These are phyloP conservation scores for Barnettozyma wickerhamii DNA, from an alignment of 805 yeast genomes.

Conservation along the genomic window DNA sequence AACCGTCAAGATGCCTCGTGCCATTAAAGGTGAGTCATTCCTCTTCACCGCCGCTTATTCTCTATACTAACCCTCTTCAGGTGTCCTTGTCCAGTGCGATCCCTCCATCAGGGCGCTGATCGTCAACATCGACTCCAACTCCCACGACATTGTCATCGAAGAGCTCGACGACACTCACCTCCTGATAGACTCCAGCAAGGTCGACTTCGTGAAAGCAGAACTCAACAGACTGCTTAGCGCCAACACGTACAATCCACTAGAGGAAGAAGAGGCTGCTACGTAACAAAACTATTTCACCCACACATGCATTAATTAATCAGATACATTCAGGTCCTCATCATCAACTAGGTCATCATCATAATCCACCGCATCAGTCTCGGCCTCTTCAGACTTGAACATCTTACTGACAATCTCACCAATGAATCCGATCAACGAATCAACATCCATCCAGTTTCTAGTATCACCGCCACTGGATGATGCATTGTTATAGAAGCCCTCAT, in stretches of 20 bases:
- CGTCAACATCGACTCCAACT: slow-evolving; percentile 70
- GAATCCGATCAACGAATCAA: slow-evolving; percentile 54
- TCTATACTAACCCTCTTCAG: slow-evolving; percentile 26
- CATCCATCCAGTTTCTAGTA: background rate
- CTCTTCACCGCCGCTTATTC: too few relatives aligned
- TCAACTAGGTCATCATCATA: slow-evolving; percentile 7
- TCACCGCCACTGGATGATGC: slow-evolving; percentile 22
- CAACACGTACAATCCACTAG: slow-evolving; percentile 81
- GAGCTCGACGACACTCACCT: slow-evolving; percentile 92
- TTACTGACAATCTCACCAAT: slow-evolving; percentile 33
- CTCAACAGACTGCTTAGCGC: slow-evolving; percentile 71
- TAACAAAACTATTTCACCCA: too few relatives aligned
- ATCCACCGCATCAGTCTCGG: slow-evolving; percentile 1
- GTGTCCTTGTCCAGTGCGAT: slow-evolving; percentile 60
- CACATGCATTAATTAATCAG: slow-evolving; percentile 3
- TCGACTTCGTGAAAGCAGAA: slow-evolving; percentile 72
- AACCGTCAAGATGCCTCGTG: slow-evolving; percentile 43
- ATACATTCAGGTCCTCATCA: slow-evolving; percentile 12
- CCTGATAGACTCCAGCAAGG: slow-evolving; percentile 72
- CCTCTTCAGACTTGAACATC: slow-evolving; percentile 26
- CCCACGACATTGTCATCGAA: slow-evolving; percentile 66
- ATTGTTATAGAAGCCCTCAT: slow-evolving; percentile 46
- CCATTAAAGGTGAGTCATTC: slow-evolving; percentile 41
- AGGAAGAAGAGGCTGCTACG: slow-evolving; percentile 74
- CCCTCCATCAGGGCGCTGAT: slow-evolving; percentile 90